Conservation (phyloP, 192 early-diverging fungal genomes). For the Coemansia sp. region DNA sequence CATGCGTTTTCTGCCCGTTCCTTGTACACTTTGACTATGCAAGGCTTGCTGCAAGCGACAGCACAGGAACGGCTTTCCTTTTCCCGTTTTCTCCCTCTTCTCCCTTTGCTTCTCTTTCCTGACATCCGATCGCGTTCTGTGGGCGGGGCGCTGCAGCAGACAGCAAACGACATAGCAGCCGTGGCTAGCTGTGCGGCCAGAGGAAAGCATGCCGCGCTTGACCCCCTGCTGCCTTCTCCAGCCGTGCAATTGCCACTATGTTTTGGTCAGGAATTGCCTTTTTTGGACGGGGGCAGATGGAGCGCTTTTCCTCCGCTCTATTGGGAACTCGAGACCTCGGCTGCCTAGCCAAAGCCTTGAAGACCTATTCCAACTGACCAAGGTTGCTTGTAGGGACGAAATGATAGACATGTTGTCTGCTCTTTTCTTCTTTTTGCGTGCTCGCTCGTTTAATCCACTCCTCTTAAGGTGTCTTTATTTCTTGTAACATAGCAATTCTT, state of each 20-base stretch:
- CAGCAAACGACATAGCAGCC: background rate
- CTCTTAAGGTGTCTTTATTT: background rate
- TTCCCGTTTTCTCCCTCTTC: background rate
- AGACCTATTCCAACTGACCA: background rate
- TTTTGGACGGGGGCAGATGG: slow-evolving; percentile 4
- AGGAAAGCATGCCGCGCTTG: background rate
- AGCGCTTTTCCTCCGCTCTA: slow-evolving; percentile 4
- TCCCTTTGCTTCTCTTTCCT: background rate
- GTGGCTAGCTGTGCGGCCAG: background rate
- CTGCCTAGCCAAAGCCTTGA: background rate
- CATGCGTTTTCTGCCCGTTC: background rate
- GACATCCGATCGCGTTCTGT: background rate
- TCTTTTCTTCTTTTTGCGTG: background rate
- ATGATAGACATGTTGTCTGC: background rate
- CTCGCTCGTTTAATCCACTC: background rate
- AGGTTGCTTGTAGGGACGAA: background rate
- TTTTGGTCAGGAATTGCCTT: slow-evolving; percentile 8
- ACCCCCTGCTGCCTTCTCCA: background rate
- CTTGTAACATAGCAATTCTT: background rate
- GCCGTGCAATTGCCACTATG: background rate
- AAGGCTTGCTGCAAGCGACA: slow-evolving; percentile 4
- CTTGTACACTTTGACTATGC: background rate
- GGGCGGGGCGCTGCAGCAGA: background rate
- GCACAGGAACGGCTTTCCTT: background rate
- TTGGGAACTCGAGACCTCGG: background rate